phyloP scores from a whole-genome alignment of 2,329 filamentous ascomycete species.

The Pyricularia grisea region DNA sequence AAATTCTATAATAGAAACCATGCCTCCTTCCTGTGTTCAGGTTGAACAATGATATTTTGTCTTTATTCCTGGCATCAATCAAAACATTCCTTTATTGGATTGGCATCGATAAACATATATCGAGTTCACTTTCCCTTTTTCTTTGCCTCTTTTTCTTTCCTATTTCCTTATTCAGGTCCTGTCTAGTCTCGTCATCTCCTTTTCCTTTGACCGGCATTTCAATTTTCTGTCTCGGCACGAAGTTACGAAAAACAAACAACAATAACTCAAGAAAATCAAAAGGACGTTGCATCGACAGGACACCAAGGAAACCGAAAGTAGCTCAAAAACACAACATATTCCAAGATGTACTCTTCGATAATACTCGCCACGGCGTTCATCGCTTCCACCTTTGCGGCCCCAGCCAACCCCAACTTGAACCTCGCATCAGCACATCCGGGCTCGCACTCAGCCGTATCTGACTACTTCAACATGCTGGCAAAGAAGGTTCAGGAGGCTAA shows the following conservation, averaged over 20 bases:
- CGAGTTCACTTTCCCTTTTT: slow-evolving; percentile 6
- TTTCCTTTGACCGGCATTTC: slow-evolving; percentile 5
- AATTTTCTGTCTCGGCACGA: slow-evolving; percentile 4
- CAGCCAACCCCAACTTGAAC: slow-evolving; percentile 35
- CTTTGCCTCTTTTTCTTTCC: slow-evolving; percentile 7
- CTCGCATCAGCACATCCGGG: slow-evolving; percentile 27
- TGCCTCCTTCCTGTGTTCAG: not conserved
- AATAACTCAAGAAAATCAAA: not conserved
- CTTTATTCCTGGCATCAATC: not conserved
- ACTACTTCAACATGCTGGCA: slow-evolving; percentile 53
- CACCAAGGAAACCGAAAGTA: not conserved
- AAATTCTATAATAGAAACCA: slow-evolving; percentile 1
- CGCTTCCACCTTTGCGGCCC: slow-evolving; percentile 34
- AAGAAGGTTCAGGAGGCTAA: slow-evolving; percentile 41
- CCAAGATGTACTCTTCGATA: slow-evolving; percentile 37
- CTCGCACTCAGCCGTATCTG: slow-evolving; percentile 38
- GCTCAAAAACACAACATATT: not conserved
- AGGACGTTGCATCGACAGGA: not conserved
- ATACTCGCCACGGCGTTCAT: slow-evolving; percentile 36
- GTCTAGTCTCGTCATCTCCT: slow-evolving; percentile 7
- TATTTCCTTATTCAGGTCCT: slow-evolving; percentile 6
- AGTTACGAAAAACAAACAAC: slow-evolving; percentile 2
- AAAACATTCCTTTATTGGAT: not conserved
- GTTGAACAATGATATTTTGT: not conserved
- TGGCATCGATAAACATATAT: slow-evolving; percentile 4